phyloP scores from a whole-genome alignment of 2,329 filamentous ascomycete genomes.

The Diplodia sapinea region DNA sequence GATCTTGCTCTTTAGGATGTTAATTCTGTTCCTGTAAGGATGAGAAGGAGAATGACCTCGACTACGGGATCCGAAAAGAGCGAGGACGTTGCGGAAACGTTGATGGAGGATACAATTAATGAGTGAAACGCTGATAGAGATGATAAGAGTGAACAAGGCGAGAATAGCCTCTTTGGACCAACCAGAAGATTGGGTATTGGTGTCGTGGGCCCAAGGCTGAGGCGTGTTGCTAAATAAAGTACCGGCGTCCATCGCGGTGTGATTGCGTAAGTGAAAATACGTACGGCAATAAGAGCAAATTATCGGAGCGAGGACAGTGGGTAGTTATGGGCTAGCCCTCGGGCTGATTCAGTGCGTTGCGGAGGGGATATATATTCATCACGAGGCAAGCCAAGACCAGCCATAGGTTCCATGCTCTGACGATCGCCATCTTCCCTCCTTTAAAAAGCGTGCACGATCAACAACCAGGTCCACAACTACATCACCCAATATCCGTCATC shows the following conservation, averaged over 20 bases:
- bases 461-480: too few relatives aligned
- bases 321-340: too few relatives aligned
- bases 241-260: not conserved
- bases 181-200: not conserved
- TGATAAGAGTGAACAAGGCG: not conserved
- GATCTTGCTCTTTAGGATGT: not conserved
- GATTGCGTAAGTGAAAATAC: too few relatives aligned
- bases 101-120: not conserved
- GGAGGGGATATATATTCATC: too few relatives aligned
- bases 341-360: too few relatives aligned
- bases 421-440: too few relatives aligned
- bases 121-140: not conserved
- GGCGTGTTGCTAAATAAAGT: not conserved
- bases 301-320: too few relatives aligned
- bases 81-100: not conserved
- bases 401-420: too few relatives aligned
- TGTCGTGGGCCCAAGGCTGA: not conserved
- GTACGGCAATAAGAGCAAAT: too few relatives aligned
- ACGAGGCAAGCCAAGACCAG: too few relatives aligned
- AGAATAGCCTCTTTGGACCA: conserved; percentile 2
- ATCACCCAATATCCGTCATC: too few relatives aligned
- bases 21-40: not conserved
- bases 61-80: not conserved
- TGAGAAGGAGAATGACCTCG: not conserved
- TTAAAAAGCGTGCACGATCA: too few relatives aligned